Conservation (phyloP, 331 rosid species). For the Pyrus hybrid region DNA sequence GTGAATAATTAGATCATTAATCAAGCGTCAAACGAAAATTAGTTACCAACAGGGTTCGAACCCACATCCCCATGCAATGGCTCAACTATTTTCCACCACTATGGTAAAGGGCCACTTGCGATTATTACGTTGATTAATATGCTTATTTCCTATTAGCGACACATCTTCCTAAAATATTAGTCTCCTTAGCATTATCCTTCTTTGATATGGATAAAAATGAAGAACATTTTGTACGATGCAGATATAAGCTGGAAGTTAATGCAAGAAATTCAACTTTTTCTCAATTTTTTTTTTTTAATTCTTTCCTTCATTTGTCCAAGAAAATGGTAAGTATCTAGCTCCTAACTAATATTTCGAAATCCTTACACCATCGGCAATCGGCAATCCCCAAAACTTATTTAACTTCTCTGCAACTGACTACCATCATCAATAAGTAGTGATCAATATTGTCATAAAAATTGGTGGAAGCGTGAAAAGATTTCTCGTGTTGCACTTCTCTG, state of each 20-base stretch:
- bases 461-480: not conserved
- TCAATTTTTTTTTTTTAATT: too few relatives aligned
- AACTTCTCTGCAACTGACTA: not conserved
- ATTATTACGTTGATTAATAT: too few relatives aligned
- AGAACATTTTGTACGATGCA: not conserved
- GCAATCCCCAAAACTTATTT: not conserved
- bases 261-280: not conserved
- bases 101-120: too few relatives aligned
- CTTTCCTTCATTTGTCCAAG: not conserved
- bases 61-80: too few relatives aligned
- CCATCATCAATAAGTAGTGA: not conserved
- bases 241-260: not conserved
- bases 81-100: too few relatives aligned
- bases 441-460: not conserved
- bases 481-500: not conserved
- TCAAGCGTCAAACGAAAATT: too few relatives aligned
- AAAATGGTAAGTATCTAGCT: not conserved
- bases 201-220: not conserved
- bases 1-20: too few relatives aligned
- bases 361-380: not conserved
- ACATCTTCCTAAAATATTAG: too few relatives aligned
- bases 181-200: not conserved
- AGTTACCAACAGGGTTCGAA: accelerated
- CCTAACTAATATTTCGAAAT: not conserved
- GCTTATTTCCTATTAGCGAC: too few relatives aligned